Percentiles rank a stretch among this genome's conserved stretches.
Conservation (phyloP, 495 filamentous ascomycete species). For the Daldinia childiae region DNA sequence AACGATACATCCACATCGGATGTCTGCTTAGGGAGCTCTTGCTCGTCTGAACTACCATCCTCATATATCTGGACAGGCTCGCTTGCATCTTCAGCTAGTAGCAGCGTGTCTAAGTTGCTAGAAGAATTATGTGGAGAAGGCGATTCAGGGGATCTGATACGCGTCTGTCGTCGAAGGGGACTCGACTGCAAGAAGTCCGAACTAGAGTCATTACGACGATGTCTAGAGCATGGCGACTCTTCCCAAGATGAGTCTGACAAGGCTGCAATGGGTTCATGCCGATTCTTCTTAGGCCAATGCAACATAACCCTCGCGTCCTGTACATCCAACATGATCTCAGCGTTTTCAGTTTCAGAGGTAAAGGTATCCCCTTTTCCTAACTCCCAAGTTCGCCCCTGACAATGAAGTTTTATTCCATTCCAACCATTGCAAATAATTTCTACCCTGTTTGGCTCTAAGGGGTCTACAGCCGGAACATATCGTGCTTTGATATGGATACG, state of each 20-base stretch:
- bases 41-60: conserved; percentile 61
- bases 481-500: conserved; percentile 89
- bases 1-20: conserved; percentile 40
- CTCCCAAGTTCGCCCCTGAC: conserved; percentile 86
- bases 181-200: conserved; percentile 64
- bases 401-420: conserved; percentile 95
- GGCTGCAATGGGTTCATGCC: conserved; percentile 68
- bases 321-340: conserved; percentile 95
- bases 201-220: conserved; percentile 44
- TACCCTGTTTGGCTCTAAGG: conserved; percentile 72
- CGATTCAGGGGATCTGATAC: conserved; percentile 75
- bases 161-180: conserved; percentile 69
- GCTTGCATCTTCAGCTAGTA: conserved; percentile 44
- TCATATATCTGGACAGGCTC: conserved; percentile 65
- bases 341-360: conserved; percentile 86
- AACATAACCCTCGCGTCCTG: conserved; percentile 90
- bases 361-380: conserved; percentile 89
- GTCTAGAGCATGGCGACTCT: conserved; percentile 58
- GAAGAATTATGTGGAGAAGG: conserved; percentile 67
- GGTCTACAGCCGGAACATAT: conserved; percentile 73
- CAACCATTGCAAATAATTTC: conserved; percentile 91
- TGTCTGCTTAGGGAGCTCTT: conserved; percentile 44
- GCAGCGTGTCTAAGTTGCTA: conserved; percentile 43
- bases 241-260: conserved; percentile 76
- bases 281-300: conserved; percentile 78